Conservation (phyloP, 305 asterid species). For the Fraxinus sp. region DNA sequence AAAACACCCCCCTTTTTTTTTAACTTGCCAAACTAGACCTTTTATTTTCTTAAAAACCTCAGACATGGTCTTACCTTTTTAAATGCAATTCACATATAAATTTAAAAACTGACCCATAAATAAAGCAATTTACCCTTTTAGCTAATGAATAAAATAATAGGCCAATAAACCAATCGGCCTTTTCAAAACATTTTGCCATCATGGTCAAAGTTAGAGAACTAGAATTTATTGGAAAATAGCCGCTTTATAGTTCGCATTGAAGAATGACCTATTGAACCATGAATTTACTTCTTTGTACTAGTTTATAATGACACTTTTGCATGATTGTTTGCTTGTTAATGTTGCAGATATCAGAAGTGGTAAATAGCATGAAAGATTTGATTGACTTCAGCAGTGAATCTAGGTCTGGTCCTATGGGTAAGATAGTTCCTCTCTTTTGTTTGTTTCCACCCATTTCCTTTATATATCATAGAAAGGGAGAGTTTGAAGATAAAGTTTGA, state of each 20-base stretch:
- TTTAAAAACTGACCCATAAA: not conserved
- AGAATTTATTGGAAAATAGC: not conserved
- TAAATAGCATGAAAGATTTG: slow-evolving; percentile 90
- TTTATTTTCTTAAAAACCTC: not conserved
- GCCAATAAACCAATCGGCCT: not conserved
- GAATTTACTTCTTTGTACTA: not conserved
- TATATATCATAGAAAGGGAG: slow-evolving; percentile 2
- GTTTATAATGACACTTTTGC: slow-evolving; percentile 9
- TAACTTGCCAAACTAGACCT: not conserved
- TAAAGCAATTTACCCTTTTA: not conserved
- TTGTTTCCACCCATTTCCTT: slow-evolving; percentile 9
- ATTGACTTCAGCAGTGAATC: slow-evolving; percentile 77
- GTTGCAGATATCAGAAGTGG: slow-evolving; percentile 87
- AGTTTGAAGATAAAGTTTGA: not conserved
- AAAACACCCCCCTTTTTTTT: not conserved
- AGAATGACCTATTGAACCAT: not conserved
- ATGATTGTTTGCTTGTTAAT: slow-evolving; percentile 1
- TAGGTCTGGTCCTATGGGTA: slow-evolving; percentile 88
- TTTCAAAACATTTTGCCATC: not conserved
- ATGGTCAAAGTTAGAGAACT: not conserved
- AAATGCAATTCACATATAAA: not conserved
- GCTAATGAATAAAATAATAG: not conserved
- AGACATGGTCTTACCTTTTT: not conserved
- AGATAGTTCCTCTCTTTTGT: slow-evolving; percentile 26
- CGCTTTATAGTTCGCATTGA: not conserved